Percentiles rank a stretch among this genome's conserved stretches.
These are phyloP conservation scores for Linderina pennispora DNA, from an alignment of 192 early-diverging fungal genomes.

Conservation along the genomic window DNA sequence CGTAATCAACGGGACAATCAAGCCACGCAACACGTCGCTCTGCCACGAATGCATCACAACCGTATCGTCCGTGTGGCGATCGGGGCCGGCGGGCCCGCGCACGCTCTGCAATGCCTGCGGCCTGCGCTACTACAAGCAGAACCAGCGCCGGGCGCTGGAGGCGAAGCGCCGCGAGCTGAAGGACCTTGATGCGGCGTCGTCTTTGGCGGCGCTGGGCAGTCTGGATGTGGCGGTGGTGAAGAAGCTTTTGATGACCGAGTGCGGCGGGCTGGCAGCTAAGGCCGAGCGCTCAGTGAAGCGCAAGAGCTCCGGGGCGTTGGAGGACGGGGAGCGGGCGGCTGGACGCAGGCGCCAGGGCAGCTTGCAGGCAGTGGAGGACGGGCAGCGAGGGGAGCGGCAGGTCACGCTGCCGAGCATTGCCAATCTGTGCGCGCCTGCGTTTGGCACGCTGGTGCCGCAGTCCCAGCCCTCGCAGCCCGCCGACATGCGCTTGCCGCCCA, in stretches of 20 bases:
- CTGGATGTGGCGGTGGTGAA: slow-evolving; percentile 1
- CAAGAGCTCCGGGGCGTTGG: no score
- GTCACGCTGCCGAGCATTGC: slow-evolving; percentile 26
- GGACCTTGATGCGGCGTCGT: slow-evolving; percentile 15
- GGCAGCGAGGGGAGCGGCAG: slow-evolving; percentile 1
- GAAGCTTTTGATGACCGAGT: slow-evolving; percentile 1
- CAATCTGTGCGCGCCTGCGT: slow-evolving; percentile 14
- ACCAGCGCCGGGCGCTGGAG: slow-evolving; percentile 42
- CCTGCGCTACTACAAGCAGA: slow-evolving; percentile 52
- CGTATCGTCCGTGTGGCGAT: slow-evolving; percentile 47
- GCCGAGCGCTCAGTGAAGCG: no score
- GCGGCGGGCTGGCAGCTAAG: no score
- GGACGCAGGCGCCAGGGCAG: no score
- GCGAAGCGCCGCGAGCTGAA: slow-evolving; percentile 35
- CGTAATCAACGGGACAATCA: slow-evolving; percentile 43
- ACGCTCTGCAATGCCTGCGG: slow-evolving; percentile 61
- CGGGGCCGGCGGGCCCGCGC: slow-evolving; percentile 43
- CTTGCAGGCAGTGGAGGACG: no score
- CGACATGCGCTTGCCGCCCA: no score
- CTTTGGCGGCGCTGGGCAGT: slow-evolving; percentile 10
- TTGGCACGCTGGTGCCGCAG: neutral
- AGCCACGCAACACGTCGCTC: slow-evolving; percentile 44
- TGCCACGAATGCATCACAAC: slow-evolving; percentile 50
- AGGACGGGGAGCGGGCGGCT: no score
- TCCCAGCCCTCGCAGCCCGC: slow-evolving; percentile 3